Conservation (phyloP, 1,139 yeast species). For the Wickerhamiella pararugosa region DNA sequence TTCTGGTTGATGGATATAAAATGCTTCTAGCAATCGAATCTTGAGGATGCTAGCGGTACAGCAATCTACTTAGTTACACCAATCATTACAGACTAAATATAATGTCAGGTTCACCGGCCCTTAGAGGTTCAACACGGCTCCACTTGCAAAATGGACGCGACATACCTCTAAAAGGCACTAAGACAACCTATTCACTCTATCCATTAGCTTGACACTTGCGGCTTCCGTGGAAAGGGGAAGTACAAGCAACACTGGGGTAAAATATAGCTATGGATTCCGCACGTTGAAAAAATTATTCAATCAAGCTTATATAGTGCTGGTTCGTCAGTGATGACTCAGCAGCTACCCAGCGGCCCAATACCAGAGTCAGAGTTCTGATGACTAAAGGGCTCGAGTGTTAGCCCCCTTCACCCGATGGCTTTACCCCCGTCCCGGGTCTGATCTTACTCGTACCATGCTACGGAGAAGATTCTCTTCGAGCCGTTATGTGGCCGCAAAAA, state of each 20-base stretch:
- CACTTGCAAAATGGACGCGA: conserved; percentile 12
- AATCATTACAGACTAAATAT: background rate
- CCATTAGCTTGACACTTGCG: conserved; percentile 19
- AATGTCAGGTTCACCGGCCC: conserved; percentile 19
- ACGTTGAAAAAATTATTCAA: conserved; percentile 6
- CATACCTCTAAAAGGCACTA: conserved; percentile 17
- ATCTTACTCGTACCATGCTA: background rate
- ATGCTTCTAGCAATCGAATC: too few relatives aligned
- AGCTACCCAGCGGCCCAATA: background rate
- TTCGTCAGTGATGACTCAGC: background rate
- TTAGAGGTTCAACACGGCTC: conserved; percentile 14
- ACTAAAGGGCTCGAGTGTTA: background rate
- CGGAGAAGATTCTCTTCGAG: background rate
- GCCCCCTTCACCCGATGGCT: background rate
- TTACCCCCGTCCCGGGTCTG: background rate
- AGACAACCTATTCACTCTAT: conserved; percentile 16
- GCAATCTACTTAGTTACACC: background rate
- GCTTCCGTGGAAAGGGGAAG: conserved; percentile 12
- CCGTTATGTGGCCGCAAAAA: background rate
- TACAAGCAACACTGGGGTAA: conserved; percentile 16
- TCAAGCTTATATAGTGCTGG: background rate
- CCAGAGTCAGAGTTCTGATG: background rate
- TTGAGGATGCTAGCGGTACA: too few relatives aligned
- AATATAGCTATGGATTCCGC: conserved; percentile 17
- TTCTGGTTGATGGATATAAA: too few relatives aligned